phyloP scores from a whole-genome alignment of 2,329 filamentous ascomycete genomes.

The Xylaria sp. region DNA sequence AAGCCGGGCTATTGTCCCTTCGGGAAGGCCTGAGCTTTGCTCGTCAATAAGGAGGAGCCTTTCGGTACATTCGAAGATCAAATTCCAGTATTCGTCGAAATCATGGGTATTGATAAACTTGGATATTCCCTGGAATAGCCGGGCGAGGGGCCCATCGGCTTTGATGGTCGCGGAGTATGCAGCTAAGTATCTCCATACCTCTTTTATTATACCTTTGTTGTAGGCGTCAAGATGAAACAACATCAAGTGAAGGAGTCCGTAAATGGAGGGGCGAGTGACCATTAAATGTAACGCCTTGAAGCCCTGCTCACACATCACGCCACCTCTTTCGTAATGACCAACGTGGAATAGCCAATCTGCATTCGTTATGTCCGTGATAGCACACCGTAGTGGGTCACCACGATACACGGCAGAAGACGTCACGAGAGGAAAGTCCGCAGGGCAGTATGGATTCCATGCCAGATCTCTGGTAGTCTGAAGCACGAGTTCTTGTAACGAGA shows the following conservation, averaged over 20 bases:
- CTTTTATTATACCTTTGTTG: constrained; percentile 46
- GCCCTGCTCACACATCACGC: constrained; percentile 46
- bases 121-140: constrained; percentile 46
- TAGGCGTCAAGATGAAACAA: constrained; percentile 46
- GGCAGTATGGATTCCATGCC: constrained; percentile 47
- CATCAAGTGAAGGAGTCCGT: constrained; percentile 45
- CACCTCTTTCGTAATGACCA: constrained; percentile 44
- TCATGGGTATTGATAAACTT: constrained; percentile 47
- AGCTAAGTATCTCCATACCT: constrained; percentile 47
- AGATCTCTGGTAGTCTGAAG: constrained; percentile 46
- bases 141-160: constrained; percentile 43
- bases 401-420: constrained; percentile 46
- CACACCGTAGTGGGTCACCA: constrained; percentile 45
- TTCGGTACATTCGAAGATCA: constrained; percentile 48
- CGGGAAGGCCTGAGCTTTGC: constrained; percentile 42
- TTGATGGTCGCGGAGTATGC: constrained; percentile 43
- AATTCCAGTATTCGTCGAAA: constrained; percentile 47
- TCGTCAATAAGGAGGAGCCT: constrained; percentile 46
- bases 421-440: constrained; percentile 46
- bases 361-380: constrained; percentile 48
- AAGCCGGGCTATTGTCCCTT: constrained; percentile 45
- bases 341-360: constrained; percentile 48
- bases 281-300: constrained; percentile 46
- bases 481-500: constrained; percentile 48
- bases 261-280: constrained; percentile 46